Conservation (phyloP, 2,329 filamentous ascomycete species). For the Clathrospora elynae region DNA sequence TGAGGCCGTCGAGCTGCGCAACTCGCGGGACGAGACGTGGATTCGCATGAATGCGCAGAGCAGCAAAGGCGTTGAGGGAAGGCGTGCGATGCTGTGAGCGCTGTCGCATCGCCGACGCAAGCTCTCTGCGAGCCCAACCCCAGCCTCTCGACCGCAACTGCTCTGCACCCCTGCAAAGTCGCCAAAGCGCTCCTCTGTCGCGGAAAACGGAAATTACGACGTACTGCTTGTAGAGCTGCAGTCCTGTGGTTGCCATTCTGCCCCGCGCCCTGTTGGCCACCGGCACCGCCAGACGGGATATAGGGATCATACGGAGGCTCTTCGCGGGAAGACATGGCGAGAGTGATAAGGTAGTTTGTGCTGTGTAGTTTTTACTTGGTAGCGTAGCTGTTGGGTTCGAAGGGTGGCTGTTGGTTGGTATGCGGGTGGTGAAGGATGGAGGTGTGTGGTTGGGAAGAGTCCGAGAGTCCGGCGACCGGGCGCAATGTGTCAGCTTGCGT, state of each 20-base stretch:
- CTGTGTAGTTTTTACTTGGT: constrained; percentile 8
- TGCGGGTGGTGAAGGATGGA: constrained; percentile 30
- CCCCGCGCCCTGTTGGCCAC: constrained; percentile 52
- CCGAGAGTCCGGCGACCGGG: constrained; percentile 22
- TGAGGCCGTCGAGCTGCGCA: background rate
- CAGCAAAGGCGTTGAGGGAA: background rate
- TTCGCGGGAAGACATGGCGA: constrained; percentile 56
- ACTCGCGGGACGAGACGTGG: background rate
- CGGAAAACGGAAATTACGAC: constrained; percentile 18
- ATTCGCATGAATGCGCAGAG: background rate
- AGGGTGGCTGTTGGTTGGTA: constrained; percentile 23
- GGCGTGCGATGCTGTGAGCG: background rate
- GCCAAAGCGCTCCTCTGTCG: constrained; percentile 7
- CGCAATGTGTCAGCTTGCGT: constrained; percentile 37
- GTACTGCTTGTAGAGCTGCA: constrained; percentile 80
- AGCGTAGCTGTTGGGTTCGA: constrained; percentile 23
- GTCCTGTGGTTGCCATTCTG: constrained; percentile 67
- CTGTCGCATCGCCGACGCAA: constrained; percentile 19
- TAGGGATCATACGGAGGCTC: constrained; percentile 81
- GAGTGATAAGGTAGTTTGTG: constrained; percentile 9
- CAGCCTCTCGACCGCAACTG: constrained; percentile 10
- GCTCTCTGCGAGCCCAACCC: constrained; percentile 14
- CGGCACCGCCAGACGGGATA: constrained; percentile 71
- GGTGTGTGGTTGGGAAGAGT: constrained; percentile 22
- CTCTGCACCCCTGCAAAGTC: constrained; percentile 4